A percentile compares a stretch with the other conserved stretches of the same genome.
Conservation (phyloP, 768 basidiomycete species). For the Suillus cothurnatus region DNA sequence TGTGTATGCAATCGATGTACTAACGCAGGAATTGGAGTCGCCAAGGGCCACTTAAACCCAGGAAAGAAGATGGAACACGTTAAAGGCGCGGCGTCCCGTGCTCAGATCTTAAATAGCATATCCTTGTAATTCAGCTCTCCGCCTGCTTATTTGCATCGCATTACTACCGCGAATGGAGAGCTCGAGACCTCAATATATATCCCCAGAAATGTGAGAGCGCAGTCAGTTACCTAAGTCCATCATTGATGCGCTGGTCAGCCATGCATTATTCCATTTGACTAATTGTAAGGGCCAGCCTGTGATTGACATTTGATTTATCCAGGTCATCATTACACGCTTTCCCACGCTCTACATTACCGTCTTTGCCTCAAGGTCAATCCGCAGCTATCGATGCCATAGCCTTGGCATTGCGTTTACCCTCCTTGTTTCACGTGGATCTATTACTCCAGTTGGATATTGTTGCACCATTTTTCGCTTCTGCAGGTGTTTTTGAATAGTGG, state of each 20-base stretch:
- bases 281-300: background rate
- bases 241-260: conserved; percentile 55
- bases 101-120: conserved; percentile 52
- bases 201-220: too few relatives aligned
- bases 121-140: conserved; percentile 64
- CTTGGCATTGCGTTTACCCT: conserved; percentile 64
- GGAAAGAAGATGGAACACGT: too few relatives aligned
- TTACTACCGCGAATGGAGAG: conserved; percentile 63
- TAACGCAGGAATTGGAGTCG: too few relatives aligned
- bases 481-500: conserved; percentile 72
- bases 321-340: conserved; percentile 69
- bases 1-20: too few relatives aligned
- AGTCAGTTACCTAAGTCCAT: conserved; percentile 65
- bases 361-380: conserved; percentile 50
- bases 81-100: too few relatives aligned
- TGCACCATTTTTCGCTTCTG: conserved; percentile 61
- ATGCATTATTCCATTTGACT: conserved; percentile 38
- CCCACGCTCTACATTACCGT: conserved; percentile 62
- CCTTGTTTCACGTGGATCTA: conserved; percentile 78
- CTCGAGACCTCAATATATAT: too few relatives aligned
- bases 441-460: conserved; percentile 78
- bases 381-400: conserved; percentile 65
- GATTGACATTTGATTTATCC: background rate
- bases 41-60: too few relatives aligned
- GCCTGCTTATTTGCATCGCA: conserved; percentile 56